Evolutionary conservation across 2,329 filamentous ascomycete species (phyloP), one percentile per base, ranked within the genome.

Genomic region (Gyromitra esculenta): DNA sequence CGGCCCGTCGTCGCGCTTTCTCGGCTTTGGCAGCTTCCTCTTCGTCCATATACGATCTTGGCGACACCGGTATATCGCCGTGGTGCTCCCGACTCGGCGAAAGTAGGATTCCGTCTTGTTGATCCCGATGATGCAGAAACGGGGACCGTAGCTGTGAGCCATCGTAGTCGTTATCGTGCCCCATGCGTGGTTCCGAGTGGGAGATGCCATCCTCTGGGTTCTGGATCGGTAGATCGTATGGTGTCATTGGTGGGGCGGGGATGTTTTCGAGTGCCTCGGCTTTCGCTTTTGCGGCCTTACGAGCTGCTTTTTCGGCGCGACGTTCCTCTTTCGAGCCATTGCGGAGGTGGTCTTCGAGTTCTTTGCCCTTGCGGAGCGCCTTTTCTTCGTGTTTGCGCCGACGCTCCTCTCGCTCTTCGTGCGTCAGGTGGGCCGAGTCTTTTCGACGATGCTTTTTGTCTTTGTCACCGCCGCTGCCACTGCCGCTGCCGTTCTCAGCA

Each of bases 301-400:
- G 64, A 11, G 71, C 64, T 4, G 71, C 71, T 31, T 62, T 77
- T 35, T 77, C 75, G 1, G 64, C 64, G 15, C 73, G 73, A 2
- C 75, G 75, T 11, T 70, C 62, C 45, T 77, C 75, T 13, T 62
- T 66, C 6, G 52, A 60, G 3, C 75, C 71, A 21, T 62, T 62
- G 13, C 59, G 65, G 48, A 77, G 64, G 21, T 75, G 71, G 13
- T 75, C 59, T 65, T 70, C 75, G n/a, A 77, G 75, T 18, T 77
- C 71, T 52, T 68, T 69, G 5, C 70, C 71, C 18, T 75, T 75
- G 6, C 75, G 48, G 31, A 75, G 37, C 11, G 75, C 75, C 50
- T 75, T 77, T 41, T 77, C 75, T 35, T 77, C 75, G 37, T 77
- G 75, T n/a, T 69, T 75, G 3, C 64, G 65, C 9, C 75, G 73